Evolutionary conservation across 805 yeast species (phyloP).

Genomic region (Suhomyces emberorum): DNA sequence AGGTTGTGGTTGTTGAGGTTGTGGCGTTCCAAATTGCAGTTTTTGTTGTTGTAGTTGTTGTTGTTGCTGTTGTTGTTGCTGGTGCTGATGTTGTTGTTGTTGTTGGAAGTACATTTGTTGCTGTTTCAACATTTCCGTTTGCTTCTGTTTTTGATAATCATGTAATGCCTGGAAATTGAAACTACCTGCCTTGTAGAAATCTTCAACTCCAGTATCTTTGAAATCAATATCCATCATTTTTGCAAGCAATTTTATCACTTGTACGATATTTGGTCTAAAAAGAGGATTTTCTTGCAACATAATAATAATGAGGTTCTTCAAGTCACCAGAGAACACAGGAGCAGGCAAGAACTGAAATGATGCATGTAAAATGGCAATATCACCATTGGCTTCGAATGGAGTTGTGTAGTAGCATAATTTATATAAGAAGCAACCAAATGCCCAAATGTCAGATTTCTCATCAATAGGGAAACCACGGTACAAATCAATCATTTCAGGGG

Average conservation of each 20-base stretch:
- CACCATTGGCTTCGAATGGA: slow-evolving; percentile 89
- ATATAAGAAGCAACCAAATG: slow-evolving; percentile 86
- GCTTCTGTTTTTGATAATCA: slow-evolving; percentile 43
- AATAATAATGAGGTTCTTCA: slow-evolving; percentile 72
- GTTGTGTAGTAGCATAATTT: slow-evolving; percentile 90
- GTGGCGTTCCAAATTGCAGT: not conserved
- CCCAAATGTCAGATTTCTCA: slow-evolving; percentile 95
- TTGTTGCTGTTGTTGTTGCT: slow-evolving; percentile 1
- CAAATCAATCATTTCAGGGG: slow-evolving; percentile 95
- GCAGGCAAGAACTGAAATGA: slow-evolving; percentile 69
- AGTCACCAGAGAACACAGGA: slow-evolving; percentile 67
- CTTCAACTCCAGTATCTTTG: slow-evolving; percentile 30
- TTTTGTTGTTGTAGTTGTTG: not conserved
- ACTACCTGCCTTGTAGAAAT: slow-evolving; percentile 49
- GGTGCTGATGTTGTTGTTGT: slow-evolving; percentile 13
- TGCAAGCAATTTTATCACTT: slow-evolving; percentile 64
- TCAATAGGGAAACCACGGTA: slow-evolving; percentile 81
- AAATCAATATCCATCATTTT: slow-evolving; percentile 44
- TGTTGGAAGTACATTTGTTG: slow-evolving; percentile 41
- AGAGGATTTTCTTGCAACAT: slow-evolving; percentile 82
- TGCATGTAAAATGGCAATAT: slow-evolving; percentile 82
- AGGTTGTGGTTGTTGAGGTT: not conserved
- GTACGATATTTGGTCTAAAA: slow-evolving; percentile 82
- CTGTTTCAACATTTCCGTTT: slow-evolving; percentile 31
- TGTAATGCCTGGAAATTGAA: slow-evolving; percentile 56